Percentiles rank a stretch among this genome's conserved stretches.
Conservation (phyloP, 1,139 yeast species). For the Zhuliangozyma blackwelliae region DNA sequence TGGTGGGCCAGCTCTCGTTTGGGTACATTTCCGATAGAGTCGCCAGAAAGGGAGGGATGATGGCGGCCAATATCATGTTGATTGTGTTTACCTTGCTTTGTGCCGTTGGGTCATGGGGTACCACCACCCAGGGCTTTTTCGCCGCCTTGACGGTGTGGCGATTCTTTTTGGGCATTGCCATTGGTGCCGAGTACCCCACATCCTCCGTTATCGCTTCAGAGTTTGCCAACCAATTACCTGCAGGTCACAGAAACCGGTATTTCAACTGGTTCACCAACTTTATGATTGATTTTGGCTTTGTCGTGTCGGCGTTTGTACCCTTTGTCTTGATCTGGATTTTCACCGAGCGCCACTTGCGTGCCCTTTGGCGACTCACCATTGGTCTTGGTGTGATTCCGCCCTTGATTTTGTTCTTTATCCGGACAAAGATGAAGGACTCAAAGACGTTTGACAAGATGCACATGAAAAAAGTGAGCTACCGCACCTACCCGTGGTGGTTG, state of each 20-base stretch:
- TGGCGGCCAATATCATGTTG: constrained; percentile 66
- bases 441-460: constrained; percentile 65
- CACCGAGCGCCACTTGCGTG: constrained; percentile 60
- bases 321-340: constrained; percentile 84
- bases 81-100: constrained; percentile 72
- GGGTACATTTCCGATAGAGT: constrained; percentile 77
- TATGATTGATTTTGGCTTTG: constrained; percentile 88
- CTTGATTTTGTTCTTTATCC: constrained; percentile 65
- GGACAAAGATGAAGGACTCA: constrained; percentile 72
- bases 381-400: constrained; percentile 95
- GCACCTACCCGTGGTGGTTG: constrained; percentile 57
- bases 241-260: constrained; percentile 83
- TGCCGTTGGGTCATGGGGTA: constrained; percentile 84
- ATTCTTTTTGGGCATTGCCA: constrained; percentile 81
- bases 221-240: constrained; percentile 73
- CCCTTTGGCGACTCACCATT: constrained; percentile 89
- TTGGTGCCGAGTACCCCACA: constrained; percentile 90
- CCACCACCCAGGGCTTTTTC: constrained; percentile 61
- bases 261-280: constrained; percentile 85
- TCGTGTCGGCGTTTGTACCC: constrained; percentile 79
- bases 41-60: constrained; percentile 79
- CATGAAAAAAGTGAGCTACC: constrained; percentile 51
- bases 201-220: constrained; percentile 94
- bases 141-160: constrained; percentile 81
- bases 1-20: constrained; percentile 77